Base-by-base conservation (phyloP, 805 yeast species). In the Spathaspora passalidarum region DNA sequence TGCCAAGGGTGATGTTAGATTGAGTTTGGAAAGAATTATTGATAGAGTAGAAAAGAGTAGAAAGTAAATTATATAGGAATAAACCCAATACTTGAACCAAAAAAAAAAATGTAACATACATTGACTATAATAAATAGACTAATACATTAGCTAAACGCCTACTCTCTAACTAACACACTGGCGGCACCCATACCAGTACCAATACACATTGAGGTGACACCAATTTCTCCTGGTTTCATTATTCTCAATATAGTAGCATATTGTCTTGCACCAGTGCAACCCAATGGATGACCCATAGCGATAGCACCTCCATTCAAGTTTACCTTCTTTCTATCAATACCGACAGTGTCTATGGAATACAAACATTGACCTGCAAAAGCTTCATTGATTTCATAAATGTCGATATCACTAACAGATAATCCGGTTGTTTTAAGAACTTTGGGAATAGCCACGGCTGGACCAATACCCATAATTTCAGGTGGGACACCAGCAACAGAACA, bases 181-280 rank as follows among this genome's bases (percentile, higher is more conserved):
- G 97, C 98, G 22, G 97, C 97, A 53, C 97, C 98, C 96, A 91
- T 92, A 56, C 98, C 98, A 29, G 97, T 89, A 59, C 97, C 98
- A 54, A 92, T 84, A 73, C 98, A 91, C 98, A 91, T 91, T 53
- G 95, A 86, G 10, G 94, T 87, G 43, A 92, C 84, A 53, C 97
- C 98, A 53, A 90, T 69, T 71, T 90, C 82, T 49, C 91, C 95
- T 22, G 79, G 66, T 65, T 84, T 69, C 60, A 91, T 77, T 71
- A 89, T 92, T 57, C 91, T 78, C 63, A 92, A 68, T 50, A 91
- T 67, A 2, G 97, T 92, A 37, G 97, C 91, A 42, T 88, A 77
- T 72, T 91, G 97, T 67, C 98, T 84, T 7, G 97, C 90, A 61
- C 96, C 96, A 40, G 71, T 62, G 40, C 66, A 59, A 48, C 76